Evolutionary conservation across 148 eudicot species (phyloP).

Genomic region (Chenopodium suecicum): DNA sequence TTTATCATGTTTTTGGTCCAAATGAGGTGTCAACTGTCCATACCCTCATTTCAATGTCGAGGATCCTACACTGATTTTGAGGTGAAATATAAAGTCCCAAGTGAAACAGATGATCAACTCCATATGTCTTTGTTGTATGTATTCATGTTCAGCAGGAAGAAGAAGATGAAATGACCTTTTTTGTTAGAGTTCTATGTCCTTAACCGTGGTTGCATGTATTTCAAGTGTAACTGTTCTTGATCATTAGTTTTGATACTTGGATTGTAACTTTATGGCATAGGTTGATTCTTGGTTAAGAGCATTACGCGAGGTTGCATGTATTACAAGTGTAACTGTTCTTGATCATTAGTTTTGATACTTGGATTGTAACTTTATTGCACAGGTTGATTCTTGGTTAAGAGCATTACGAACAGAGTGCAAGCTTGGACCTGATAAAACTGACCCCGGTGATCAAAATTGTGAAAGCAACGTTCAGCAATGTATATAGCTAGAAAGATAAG

Average conservation of each 20-base stretch:
- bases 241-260: neutral
- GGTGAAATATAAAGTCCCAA: too few species aligned
- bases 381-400: slow-evolving; percentile 77
- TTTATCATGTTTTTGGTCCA: too few species aligned
- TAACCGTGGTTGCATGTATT: neutral
- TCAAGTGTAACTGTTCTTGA: neutral
- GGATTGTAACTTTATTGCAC: slow-evolving; percentile 10
- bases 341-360: neutral
- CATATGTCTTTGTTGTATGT: neutral
- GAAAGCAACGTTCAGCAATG: slow-evolving; percentile 22
- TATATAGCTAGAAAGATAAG: slow-evolving; percentile 18
- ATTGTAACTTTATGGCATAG: slow-evolving; percentile 32
- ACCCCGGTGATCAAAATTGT: slow-evolving; percentile 21
- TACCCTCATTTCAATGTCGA: too few species aligned
- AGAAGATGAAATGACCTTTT: neutral
- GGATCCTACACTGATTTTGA: too few species aligned
- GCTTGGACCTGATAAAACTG: slow-evolving; percentile 33
- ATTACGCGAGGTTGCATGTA: slow-evolving; percentile 20
- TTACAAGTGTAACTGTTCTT: neutral
- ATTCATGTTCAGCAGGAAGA: neutral
- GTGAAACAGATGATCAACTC: neutral
- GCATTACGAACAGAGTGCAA: slow-evolving; percentile 55
- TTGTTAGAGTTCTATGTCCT: neutral
- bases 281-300: slow-evolving; percentile 72
- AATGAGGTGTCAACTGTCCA: too few species aligned